Percentiles rank a stretch among this genome's conserved stretches.
Conservation (phyloP, 2,329 filamentous ascomycete genomes). For the Bipolaris bicolor region DNA sequence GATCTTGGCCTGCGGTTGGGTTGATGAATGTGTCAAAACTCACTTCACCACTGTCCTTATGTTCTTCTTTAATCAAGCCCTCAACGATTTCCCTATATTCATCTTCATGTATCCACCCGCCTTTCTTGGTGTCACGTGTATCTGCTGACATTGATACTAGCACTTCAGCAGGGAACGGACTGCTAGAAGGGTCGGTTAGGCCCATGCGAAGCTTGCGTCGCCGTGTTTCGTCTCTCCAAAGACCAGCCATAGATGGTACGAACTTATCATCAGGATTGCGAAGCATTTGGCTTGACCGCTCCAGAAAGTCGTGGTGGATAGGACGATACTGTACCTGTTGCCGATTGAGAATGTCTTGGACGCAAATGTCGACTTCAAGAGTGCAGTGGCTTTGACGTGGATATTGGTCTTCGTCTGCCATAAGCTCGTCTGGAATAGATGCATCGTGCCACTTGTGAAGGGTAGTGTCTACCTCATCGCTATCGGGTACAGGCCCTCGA, state of each 20-base stretch:
- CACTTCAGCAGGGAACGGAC: slow-evolving; percentile 79
- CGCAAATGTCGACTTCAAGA: slow-evolving; percentile 87
- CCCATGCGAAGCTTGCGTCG: slow-evolving; percentile 76
- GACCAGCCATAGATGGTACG: slow-evolving; percentile 89
- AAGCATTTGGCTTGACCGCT: slow-evolving; percentile 66
- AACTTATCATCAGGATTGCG: slow-evolving; percentile 72
- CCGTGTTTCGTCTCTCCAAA: slow-evolving; percentile 90
- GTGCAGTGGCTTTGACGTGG: slow-evolving; percentile 86
- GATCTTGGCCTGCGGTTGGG: slow-evolving; percentile 58
- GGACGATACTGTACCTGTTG: slow-evolving; percentile 74
- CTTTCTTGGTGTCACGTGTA: slow-evolving; percentile 70
- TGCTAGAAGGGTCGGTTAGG: slow-evolving; percentile 67
- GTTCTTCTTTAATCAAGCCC: slow-evolving; percentile 70
- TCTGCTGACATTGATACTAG: slow-evolving; percentile 90
- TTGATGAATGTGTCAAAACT: slow-evolving; percentile 72
- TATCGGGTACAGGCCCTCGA: slow-evolving; percentile 74
- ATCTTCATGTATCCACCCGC: slow-evolving; percentile 92
- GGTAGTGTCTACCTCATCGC: slow-evolving; percentile 65
- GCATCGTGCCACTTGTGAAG: slow-evolving; percentile 80
- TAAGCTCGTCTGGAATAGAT: slow-evolving; percentile 65
- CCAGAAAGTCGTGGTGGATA: slow-evolving; percentile 86
- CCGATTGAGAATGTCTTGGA: slow-evolving; percentile 86
- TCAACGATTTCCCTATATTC: slow-evolving; percentile 74
- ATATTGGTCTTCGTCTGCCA: slow-evolving; percentile 68
- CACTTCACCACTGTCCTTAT: slow-evolving; percentile 53